Conservation (phyloP, 371 early-diverging fungal species). For the Mortierella sp. region DNA sequence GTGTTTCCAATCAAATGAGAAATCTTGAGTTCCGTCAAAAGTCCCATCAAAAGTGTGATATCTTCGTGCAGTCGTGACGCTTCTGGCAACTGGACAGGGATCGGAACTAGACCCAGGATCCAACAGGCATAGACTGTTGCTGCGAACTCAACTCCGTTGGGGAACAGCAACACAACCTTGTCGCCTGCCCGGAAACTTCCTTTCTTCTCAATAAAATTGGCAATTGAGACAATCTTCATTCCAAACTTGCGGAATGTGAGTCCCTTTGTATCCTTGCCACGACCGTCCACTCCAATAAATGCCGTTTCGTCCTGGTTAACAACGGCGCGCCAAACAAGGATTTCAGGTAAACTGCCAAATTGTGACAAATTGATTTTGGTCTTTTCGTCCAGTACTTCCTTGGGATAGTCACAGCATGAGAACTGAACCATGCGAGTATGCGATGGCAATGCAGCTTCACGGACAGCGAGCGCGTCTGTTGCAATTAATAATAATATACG, state of each 20-base stretch:
- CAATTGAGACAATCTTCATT: conserved; percentile 74
- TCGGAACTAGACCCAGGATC: conserved; percentile 79
- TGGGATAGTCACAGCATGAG: conserved; percentile 78
- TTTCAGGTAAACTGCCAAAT: conserved; percentile 75
- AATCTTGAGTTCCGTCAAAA: conserved; percentile 71
- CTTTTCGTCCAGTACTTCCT: conserved; percentile 74
- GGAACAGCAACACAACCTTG: conserved; percentile 76
- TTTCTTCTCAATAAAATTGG: conserved; percentile 70
- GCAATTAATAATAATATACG: neutral
- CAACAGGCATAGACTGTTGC: conserved; percentile 85
- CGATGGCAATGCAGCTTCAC: conserved; percentile 44
- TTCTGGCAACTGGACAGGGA: conserved; percentile 81
- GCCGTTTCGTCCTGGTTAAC: conserved; percentile 77
- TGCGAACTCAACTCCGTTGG: conserved; percentile 81
- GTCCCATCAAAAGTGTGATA: conserved; percentile 67
- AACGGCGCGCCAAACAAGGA: conserved; percentile 79
- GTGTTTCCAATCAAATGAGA: conserved; percentile 71
- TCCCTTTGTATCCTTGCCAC: conserved; percentile 72
- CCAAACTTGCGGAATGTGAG: conserved; percentile 80
- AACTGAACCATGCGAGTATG: conserved; percentile 70
- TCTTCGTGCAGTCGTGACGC: conserved; percentile 76
- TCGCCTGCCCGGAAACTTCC: conserved; percentile 68
- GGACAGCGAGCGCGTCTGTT: conserved; percentile 52
- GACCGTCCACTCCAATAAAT: conserved; percentile 69
- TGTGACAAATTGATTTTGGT: conserved; percentile 76